Evolutionary conservation across 805 yeast genomes (phyloP).

Genomic region (Ogataea nitratoaversa): DNA sequence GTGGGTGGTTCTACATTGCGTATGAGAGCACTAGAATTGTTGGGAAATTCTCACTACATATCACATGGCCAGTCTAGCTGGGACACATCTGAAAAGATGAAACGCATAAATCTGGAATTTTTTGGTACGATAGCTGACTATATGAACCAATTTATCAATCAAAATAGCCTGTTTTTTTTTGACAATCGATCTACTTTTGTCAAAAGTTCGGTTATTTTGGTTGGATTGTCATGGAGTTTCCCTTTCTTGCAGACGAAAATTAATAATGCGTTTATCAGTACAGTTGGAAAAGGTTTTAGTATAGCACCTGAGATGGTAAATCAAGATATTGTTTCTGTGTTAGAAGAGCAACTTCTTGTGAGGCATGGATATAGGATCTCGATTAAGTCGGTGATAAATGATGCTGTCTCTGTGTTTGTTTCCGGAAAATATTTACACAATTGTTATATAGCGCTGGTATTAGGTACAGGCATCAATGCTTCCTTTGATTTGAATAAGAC

Average conservation of each 20-base stretch:
- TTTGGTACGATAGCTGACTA: constrained; percentile 39
- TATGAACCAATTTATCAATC: constrained; percentile 27
- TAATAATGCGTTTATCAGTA: constrained; percentile 42
- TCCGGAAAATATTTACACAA: constrained; percentile 39
- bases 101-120: constrained; percentile 37
- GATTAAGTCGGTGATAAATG: constrained; percentile 52
- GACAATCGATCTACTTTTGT: constrained; percentile 3
- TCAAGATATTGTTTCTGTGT: constrained; percentile 37
- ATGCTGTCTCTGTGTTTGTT: constrained; percentile 57
- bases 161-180: constrained; percentile 6
- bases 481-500: constrained; percentile 35
- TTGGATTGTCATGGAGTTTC: constrained; percentile 57
- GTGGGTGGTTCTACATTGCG: constrained; percentile 56
- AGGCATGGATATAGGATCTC: constrained; percentile 28
- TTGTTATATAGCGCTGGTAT: constrained; percentile 49
- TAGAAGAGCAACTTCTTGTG: constrained; percentile 32
- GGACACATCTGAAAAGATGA: constrained; percentile 35
- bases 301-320: constrained; percentile 40
- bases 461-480: constrained; percentile 67
- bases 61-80: constrained; percentile 28
- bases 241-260: constrained; percentile 42
- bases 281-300: constrained; percentile 60
- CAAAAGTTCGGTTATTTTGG: constrained; percentile 24
- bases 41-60: constrained; percentile 5
- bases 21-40: constrained; percentile 25